Percentiles rank a stretch among this genome's conserved stretches.
phyloP scores from a whole-genome alignment of 768 basidiomycete genomes.

The Boletellus ananas region DNA sequence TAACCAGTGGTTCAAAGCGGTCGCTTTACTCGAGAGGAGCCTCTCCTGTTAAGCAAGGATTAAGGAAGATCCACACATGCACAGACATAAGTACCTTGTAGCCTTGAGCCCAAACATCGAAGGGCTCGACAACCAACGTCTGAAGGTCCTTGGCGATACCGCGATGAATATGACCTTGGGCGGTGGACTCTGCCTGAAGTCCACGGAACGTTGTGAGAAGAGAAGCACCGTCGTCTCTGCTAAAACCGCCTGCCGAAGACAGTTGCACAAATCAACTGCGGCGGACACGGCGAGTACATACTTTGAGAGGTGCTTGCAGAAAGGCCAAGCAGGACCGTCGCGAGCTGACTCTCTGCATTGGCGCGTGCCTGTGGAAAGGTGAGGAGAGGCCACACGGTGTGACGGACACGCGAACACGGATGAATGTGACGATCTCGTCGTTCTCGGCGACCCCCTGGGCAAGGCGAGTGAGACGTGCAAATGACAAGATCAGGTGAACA shows the following conservation, averaged over 20 bases:
- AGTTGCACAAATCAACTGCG: conserved; percentile 4
- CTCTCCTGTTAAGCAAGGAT: conserved; percentile 46
- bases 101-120: conserved; percentile 70
- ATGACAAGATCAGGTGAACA: conserved; percentile 11
- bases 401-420: conserved; percentile 54
- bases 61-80: conserved; percentile 7
- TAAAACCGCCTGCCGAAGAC: conserved; percentile 57
- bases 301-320: conserved; percentile 47
- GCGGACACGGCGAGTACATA: conserved; percentile 22
- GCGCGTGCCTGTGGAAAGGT: conserved; percentile 60
- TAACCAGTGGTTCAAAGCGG: conserved; percentile 64
- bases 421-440: conserved; percentile 77
- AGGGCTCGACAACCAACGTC: conserved; percentile 74
- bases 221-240: conserved; percentile 81
- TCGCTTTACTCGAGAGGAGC: conserved; percentile 52
- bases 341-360: conserved; percentile 63
- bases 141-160: conserved; percentile 71
- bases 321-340: conserved; percentile 52
- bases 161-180: conserved; percentile 73
- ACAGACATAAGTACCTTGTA: conserved; percentile 52
- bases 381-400: conserved; percentile 4
- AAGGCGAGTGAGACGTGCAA: conserved; percentile 14
- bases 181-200: conserved; percentile 65
- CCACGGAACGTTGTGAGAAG: conserved; percentile 76
- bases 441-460: conserved; percentile 77